Evolutionary conservation across 176 grass and related monocot genomes (phyloP).

Genomic region (Elaeis guineensis): DNA sequence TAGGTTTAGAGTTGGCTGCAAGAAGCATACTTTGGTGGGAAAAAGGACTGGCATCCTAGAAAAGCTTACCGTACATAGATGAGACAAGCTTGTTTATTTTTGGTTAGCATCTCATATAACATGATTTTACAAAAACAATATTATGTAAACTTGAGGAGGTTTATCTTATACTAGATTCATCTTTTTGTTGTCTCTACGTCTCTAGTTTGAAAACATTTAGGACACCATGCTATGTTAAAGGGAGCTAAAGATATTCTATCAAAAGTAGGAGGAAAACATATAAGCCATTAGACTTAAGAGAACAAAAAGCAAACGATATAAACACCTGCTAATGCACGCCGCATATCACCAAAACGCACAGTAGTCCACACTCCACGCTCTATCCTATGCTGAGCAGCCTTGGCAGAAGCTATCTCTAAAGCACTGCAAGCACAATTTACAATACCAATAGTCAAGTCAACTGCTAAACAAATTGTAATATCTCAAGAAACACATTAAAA

Average conservation of each 20-base stretch:
- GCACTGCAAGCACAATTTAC: slow-evolving; percentile 31
- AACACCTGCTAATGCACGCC: slow-evolving; percentile 60
- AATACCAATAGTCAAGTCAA: slow-evolving; percentile 9
- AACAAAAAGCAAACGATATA: slow-evolving; percentile 9
- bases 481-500: background rate
- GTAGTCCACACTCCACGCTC: slow-evolving; percentile 81
- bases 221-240: background rate
- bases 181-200: too few species aligned
- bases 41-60: too few species aligned
- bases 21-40: too few species aligned
- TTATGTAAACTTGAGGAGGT: too few species aligned
- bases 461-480: background rate
- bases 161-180: too few species aligned
- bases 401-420: slow-evolving; percentile 82
- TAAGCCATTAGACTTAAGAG: background rate
- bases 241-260: background rate
- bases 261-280: background rate
- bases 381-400: slow-evolving; percentile 83
- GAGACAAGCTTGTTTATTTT: too few species aligned
- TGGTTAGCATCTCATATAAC: too few species aligned
- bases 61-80: too few species aligned
- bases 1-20: too few species aligned
- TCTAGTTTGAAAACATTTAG: background rate
- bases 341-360: slow-evolving; percentile 85
- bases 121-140: too few species aligned